Percentiles rank a stretch among this genome's conserved stretches.
Conservation (phyloP, 768 basidiomycete species). For the Boletellus sp. region DNA sequence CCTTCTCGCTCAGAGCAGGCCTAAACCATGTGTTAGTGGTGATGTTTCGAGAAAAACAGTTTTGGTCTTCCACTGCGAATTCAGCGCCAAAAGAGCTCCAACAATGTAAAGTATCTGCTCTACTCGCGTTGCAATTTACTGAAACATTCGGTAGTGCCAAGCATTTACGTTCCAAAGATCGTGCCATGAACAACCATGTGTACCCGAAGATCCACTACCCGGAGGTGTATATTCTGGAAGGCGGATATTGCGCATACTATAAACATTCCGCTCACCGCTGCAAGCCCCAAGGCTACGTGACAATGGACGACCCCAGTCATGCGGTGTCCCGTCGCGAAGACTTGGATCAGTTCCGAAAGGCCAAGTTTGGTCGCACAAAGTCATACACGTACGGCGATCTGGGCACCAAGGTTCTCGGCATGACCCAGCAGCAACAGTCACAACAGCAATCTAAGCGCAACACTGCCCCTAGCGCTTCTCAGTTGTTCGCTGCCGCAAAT, state of each 20-base stretch:
- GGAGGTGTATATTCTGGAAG: conserved; percentile 94
- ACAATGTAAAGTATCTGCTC: conserved; percentile 67
- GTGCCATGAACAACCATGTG: conserved; percentile 78
- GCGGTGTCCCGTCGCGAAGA: conserved; percentile 78
- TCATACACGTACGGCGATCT: conserved; percentile 92
- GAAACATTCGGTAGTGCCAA: conserved; percentile 63
- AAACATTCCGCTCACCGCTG: conserved; percentile 66
- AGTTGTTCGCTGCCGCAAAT: conserved; percentile 66
- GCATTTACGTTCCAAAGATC: conserved; percentile 86
- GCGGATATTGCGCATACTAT: conserved; percentile 91
- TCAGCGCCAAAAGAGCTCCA: conserved; percentile 91
- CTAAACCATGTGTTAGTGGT: conserved; percentile 70
- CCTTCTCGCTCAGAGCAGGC: conserved; percentile 62
- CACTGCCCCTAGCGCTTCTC: conserved; percentile 56
- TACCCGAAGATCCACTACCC: conserved; percentile 96
- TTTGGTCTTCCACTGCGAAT: conserved; percentile 97
- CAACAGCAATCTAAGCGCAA: conserved; percentile 57
- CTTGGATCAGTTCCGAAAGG: conserved; percentile 86
- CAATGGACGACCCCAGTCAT: conserved; percentile 92
- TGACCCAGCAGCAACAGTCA: conserved; percentile 35
- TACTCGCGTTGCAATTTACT: not conserved
- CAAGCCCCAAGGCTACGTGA: conserved; percentile 78
- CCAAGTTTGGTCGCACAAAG: conserved; percentile 83
- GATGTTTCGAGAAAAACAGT: conserved; percentile 74
- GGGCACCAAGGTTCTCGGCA: conserved; percentile 37